Evolutionary conservation across 2,329 filamentous ascomycete species (phyloP).

Genomic region (Phaeosphaeriaceae sp.): DNA sequence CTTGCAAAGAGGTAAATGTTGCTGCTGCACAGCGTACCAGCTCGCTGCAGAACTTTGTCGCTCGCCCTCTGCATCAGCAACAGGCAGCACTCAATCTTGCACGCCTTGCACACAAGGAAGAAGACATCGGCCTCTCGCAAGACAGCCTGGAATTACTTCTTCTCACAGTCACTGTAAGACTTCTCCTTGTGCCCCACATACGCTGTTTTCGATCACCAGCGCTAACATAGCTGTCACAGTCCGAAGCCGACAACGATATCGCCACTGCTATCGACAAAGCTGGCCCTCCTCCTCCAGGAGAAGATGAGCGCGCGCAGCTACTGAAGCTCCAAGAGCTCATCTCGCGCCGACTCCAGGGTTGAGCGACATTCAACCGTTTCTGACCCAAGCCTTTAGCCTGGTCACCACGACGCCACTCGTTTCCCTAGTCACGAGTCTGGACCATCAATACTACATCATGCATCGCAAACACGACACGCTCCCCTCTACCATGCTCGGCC

Average conservation of each 20-base stretch:
- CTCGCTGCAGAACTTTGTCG: slow-evolving; percentile 37
- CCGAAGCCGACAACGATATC: slow-evolving; percentile 48
- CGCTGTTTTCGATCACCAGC: slow-evolving; percentile 39
- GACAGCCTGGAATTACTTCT: slow-evolving; percentile 60
- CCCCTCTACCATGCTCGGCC: slow-evolving; percentile 5
- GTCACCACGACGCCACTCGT: slow-evolving; percentile 25
- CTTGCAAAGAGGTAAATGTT: slow-evolving; percentile 16
- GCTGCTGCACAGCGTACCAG: slow-evolving; percentile 29
- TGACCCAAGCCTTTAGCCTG: slow-evolving; percentile 22
- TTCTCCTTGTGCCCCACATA: slow-evolving; percentile 29
- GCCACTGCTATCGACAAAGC: slow-evolving; percentile 37
- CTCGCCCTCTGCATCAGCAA: slow-evolving; percentile 62
- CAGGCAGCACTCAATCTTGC: slow-evolving; percentile 71
- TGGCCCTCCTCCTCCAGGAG: slow-evolving; percentile 31
- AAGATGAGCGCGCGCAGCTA: slow-evolving; percentile 38
- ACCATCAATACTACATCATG: slow-evolving; percentile 19
- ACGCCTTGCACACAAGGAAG: slow-evolving; percentile 61
- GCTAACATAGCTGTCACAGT: slow-evolving; percentile 48
- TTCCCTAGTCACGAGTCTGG: slow-evolving; percentile 23
- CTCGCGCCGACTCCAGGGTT: slow-evolving; percentile 36
- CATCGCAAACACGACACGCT: slow-evolving; percentile 10
- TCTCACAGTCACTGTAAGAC: slow-evolving; percentile 68
- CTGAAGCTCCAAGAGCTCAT: slow-evolving; percentile 43
- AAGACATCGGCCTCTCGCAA: slow-evolving; percentile 56
- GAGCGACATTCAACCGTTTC: slow-evolving; percentile 20